These are phyloP conservation scores for Meyerozyma sp. DNA, from an alignment of 1,139 yeast genomes.

Conservation along the genomic window DNA sequence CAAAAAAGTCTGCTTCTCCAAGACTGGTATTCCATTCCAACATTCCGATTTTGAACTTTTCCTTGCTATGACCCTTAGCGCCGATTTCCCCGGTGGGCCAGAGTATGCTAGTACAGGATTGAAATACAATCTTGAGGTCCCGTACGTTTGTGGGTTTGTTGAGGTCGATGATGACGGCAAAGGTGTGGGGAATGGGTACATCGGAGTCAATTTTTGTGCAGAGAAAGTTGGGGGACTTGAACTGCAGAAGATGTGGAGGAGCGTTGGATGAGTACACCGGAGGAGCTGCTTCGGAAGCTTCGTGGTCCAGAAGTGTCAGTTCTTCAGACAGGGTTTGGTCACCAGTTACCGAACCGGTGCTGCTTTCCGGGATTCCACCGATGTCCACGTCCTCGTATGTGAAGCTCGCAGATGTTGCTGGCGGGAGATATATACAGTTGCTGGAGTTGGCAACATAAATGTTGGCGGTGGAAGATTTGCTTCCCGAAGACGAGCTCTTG, in stretches of 20 bases:
- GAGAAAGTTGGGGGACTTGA: conserved; percentile 36
- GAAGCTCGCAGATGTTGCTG: conserved; percentile 38
- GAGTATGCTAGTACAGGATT: conserved; percentile 30
- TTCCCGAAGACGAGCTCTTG: conserved; percentile 16
- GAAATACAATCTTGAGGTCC: conserved; percentile 28
- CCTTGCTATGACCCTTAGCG: conserved; percentile 34
- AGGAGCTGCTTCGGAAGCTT: not conserved
- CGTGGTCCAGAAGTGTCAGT: not conserved
- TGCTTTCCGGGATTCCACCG: conserved; percentile 22
- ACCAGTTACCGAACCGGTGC: conserved; percentile 1
- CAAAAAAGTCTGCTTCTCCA: conserved; percentile 43
- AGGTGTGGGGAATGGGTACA: conserved; percentile 42
- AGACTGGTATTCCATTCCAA: conserved; percentile 43
- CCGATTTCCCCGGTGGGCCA: conserved; percentile 59
- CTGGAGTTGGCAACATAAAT: conserved; percentile 37
- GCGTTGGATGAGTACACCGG: not conserved
- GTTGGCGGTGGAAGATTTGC: conserved; percentile 23
- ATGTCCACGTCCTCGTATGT: conserved; percentile 44
- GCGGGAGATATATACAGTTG: conserved; percentile 39
- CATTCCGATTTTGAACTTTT: conserved; percentile 45
- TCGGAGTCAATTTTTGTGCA: conserved; percentile 37
- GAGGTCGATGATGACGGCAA: conserved; percentile 40
- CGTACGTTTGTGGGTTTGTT: conserved; percentile 21
- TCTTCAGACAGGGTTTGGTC: conserved; percentile 1
- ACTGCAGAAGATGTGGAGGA: conserved; percentile 4